phyloP scores from a whole-genome alignment of 164 flowering plant species.

The Tetrastigma voinierianum region DNA sequence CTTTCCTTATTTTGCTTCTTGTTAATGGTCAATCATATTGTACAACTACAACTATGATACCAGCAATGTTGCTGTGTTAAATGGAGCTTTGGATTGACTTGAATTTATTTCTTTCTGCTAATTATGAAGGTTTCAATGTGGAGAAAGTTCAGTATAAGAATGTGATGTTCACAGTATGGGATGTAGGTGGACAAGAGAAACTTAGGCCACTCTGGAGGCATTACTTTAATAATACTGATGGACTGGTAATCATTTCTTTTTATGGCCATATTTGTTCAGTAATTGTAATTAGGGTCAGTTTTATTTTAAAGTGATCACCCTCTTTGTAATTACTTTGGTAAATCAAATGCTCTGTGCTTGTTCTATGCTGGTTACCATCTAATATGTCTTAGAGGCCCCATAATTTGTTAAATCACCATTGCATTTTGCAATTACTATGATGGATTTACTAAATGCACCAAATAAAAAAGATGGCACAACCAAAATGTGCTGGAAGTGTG shows the following conservation, averaged over 20 bases:
- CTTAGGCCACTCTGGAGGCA: slow-evolving; percentile 98
- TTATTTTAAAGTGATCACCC: too few relatives aligned
- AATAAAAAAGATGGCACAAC: too few relatives aligned
- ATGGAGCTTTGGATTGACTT: not conserved
- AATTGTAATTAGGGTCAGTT: too few relatives aligned
- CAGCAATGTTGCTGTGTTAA: too few relatives aligned
- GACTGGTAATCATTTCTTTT: slow-evolving; percentile 57
- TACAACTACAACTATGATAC: too few relatives aligned
- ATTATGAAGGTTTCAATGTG: slow-evolving; percentile 82
- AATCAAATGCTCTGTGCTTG: not conserved
- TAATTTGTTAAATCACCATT: not conserved
- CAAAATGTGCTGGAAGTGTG: too few relatives aligned
- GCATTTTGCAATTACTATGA: too few relatives aligned
- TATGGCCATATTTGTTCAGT: not conserved
- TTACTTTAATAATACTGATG: slow-evolving; percentile 95
- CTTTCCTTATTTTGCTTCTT: not conserved
- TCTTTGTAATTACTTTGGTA: too few relatives aligned
- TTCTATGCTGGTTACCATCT: not conserved
- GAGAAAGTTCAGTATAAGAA: slow-evolving; percentile 99
- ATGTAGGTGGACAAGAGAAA: slow-evolving; percentile 99
- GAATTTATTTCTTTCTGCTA: slow-evolving; percentile 5
- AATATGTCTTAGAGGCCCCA: not conserved
- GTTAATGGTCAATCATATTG: too few relatives aligned
- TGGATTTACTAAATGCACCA: too few relatives aligned
- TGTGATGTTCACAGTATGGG: slow-evolving; percentile 97